Evolutionary conservation across 1,284 basidiomycete genomes (phyloP), one percentile per base, ranked within the genome.

Genomic region (Neotropicomus parvogracilis): DNA sequence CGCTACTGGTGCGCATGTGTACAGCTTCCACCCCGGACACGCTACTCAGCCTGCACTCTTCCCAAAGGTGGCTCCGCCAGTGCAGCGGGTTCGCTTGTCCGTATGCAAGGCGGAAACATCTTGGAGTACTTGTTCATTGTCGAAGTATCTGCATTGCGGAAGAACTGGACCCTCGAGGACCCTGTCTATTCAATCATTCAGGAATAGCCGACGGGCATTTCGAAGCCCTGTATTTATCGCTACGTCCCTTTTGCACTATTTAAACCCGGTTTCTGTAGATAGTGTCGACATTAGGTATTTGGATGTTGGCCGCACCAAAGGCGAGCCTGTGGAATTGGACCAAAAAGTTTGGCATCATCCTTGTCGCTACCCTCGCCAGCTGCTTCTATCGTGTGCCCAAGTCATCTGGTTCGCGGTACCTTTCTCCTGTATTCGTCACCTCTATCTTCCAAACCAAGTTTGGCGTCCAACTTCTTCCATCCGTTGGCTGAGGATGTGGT

Each of bases 41-140:
- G 32, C 48, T 31, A 8, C 40, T 54, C 50, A 49, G 19, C 31
- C 19, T 31, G 35, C 45, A 20, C 14, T 28, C 24, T 50, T 44
- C 7, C 44, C 11, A 19, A n/a, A 91, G 92, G 93, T 53, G 97
- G 97, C 7, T 97, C 94, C 14, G 97, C 97, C 4, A 85, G 83
- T 55, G 95, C 95, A 2, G 95, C 97, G 9, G 95, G 94, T 46
- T 82, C 97, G 58, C 86, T 99, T 21, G 84, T 99, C 51, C 73
- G 79, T 27, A 83, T 90, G 70, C 78, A 83, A 55, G 91, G 92
- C 32, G 92, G 86, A 48, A 85, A 84, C 57, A 88, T 88, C 27
- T 70, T 97, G 48, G 92, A 97, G 70, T 97, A 97, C 73, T 71
- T 99, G 58, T 99, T 99, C 74, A 85, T 98, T 65, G 87, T 97